Evolutionary conservation across 1,284 basidiomycete genomes (phyloP).

Genomic region (Rhodotorula sp.): DNA sequence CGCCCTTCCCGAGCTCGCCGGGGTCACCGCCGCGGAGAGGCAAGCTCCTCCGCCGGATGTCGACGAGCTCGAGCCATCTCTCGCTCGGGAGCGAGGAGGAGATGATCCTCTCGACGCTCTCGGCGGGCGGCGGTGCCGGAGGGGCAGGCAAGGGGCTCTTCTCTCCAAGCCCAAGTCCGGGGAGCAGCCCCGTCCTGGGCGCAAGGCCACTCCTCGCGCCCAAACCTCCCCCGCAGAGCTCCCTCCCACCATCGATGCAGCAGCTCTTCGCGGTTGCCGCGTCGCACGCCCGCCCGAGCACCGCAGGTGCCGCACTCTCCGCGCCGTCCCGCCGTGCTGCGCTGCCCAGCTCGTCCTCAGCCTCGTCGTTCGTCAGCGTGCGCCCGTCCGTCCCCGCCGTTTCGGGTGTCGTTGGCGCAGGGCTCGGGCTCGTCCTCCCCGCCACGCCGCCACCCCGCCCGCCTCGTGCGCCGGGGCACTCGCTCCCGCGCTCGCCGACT

Average conservation of each 20-base stretch:
- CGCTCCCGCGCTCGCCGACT: not conserved
- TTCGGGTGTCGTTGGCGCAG: not conserved
- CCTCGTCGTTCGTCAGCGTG: not conserved
- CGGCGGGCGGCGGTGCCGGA: not conserved
- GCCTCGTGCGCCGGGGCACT: not conserved
- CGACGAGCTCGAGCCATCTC: not conserved
- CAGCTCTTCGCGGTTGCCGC: constrained; percentile 1
- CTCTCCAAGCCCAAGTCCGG: not conserved
- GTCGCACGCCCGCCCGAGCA: no score
- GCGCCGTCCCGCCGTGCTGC: not conserved
- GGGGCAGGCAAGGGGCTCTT: not conserved
- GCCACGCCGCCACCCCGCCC: not conserved
- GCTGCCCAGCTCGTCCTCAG: not conserved
- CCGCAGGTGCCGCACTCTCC: not conserved
- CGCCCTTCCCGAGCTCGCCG: not conserved
- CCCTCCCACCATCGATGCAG: constrained; percentile 5
- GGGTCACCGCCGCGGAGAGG: not conserved
- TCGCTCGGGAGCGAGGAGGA: constrained; percentile 11
- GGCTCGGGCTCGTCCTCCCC: not conserved
- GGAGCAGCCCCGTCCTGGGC: not conserved
- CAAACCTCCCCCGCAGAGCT: not conserved
- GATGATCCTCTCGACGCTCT: constrained; percentile 1
- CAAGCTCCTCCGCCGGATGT: not conserved
- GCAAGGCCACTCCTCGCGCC: not conserved
- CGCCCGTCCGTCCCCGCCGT: no score